Evolutionary conservation across 768 basidiomycete genomes (phyloP), one percentile per base, ranked within the genome.

Genomic region (Cyclocybe cylindracea): DNA sequence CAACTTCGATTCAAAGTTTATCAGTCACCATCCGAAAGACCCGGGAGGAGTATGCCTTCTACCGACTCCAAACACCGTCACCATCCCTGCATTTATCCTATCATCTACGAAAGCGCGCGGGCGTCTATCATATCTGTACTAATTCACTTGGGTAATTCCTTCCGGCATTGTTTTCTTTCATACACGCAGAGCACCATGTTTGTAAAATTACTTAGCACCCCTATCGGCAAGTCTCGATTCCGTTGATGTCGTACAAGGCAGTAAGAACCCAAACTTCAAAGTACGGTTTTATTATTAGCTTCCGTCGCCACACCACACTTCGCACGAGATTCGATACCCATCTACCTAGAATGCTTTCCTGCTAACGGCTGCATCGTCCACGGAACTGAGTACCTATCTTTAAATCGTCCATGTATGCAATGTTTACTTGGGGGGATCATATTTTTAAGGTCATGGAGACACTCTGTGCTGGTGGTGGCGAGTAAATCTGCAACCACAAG

Each of bases 231-330:
- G 14, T 33, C 46, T 40, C 47, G 39, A 53, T 53, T 39, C 51
- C 51, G 55, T 42, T 57, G 55, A 53, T 57, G 48, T 53, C 55
- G 51, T 57, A 49, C 41, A 40, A 39, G 51, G 51, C 48, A 48
- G 48, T 53, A 46, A 43, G 55, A 53, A 39, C 55, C 48, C 50
- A 50, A 42, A 24, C 24, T 24, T 24, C 24, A 24, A 24, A 24
- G 24, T 24, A 24, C 46, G 49, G 39, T 52, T 38, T 39, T 57
- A 53, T 53, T 46, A 50, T 39, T 48, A 45, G 51, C 24, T 49
- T 42, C 41, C 13, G 10, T n/a, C 41, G 14, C 37, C 11, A 16
- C 14, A 16, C 37, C 10, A 11, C 10, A 38, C 10, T 11, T 38
- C 10, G 5, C 14, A 16, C 11, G 2, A 38, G 14, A 16, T 38